Evolutionary conservation across 306 rosid species (phyloP), one percentile per base, ranked within the genome.

Genomic region (Senna tora): DNA sequence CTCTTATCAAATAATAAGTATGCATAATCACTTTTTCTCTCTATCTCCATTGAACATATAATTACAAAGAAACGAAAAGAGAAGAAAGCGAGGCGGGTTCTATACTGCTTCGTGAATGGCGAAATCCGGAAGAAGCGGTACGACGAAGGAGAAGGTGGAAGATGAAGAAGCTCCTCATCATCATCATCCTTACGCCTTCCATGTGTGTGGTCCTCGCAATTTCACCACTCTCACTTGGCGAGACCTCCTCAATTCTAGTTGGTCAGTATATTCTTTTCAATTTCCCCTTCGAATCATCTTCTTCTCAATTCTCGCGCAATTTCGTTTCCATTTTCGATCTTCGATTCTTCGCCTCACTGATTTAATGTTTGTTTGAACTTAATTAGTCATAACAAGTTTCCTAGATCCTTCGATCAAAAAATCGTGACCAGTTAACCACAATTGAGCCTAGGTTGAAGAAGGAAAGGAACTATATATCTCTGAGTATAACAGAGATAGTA

Each of bases 181-280:
- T 72, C 96, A 85, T 52, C 90, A 94, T 64, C 98, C 98, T 0
- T 84, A 89, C 57, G 94, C 98, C 1, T 94, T 94, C 72, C 95
- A 91, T 73, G 96, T 91, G 21, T 94, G 97, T 71, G 97, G 98
- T 9, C 98, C 98, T 75, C 89, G 98, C 25, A 89, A 91, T 22
- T 75, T 91, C 20, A 41, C 82, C 45, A 13, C 90, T 43, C 96
- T 91, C n/a, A 91, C 84, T 78, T 94, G 97, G 97, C 86, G 83
- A 81, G 95, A 94, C 55, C 89, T 91, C 20, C 70, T 94, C 63
- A 80, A 16, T 70, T 94, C 98, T 0, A 91, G 92, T 52, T 91
- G 98, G 98, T 93, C 15, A 84, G 81, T 84, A 50, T n/a, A n/a
- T 51, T 75, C 86, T 52, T 73, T 60, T 84, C 77, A 33, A 34